phyloP scores from a whole-genome alignment of 2,329 filamentous ascomycete species.

The Alternaria arborescens region DNA sequence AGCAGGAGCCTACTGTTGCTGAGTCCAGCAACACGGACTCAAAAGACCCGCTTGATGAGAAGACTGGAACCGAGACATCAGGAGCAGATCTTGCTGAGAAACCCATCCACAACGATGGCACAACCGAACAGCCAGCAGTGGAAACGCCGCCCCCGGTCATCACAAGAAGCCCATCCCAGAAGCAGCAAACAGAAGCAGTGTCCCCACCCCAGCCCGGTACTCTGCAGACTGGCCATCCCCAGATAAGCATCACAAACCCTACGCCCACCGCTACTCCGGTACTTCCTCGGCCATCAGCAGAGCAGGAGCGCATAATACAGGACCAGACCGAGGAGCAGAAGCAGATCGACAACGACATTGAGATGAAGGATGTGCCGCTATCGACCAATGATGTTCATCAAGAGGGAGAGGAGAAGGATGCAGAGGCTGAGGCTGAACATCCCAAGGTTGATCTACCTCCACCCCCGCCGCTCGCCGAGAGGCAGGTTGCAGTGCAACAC shows the following conservation, averaged over 20 bases:
- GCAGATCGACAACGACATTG: constrained; percentile 63
- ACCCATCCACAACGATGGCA: constrained; percentile 31
- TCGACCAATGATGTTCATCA: constrained; percentile 61
- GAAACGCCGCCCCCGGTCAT: constrained; percentile 39
- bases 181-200: constrained; percentile 40
- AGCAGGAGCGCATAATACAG: constrained; percentile 56
- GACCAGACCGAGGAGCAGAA: constrained; percentile 60
- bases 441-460: constrained; percentile 62
- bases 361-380: constrained; percentile 70
- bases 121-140: constrained; percentile 31
- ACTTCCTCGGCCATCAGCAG: constrained; percentile 45
- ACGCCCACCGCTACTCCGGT: constrained; percentile 54
- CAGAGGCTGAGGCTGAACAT: constrained; percentile 38
- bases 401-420: constrained; percentile 37
- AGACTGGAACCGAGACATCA: constrained; percentile 42
- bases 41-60: constrained; percentile 57
- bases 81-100: constrained; percentile 35
- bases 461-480: constrained; percentile 62
- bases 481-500: constrained; percentile 51
- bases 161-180: constrained; percentile 45
- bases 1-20: constrained; percentile 49
- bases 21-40: constrained; percentile 57
- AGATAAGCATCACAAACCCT: constrained; percentile 56
- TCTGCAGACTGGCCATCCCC: constrained; percentile 47
- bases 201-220: constrained; percentile 44